Percentiles rank a stretch among this genome's conserved stretches.
Conservation (phyloP, 1,284 basidiomycete species). For the Schizophyllum commune region DNA sequence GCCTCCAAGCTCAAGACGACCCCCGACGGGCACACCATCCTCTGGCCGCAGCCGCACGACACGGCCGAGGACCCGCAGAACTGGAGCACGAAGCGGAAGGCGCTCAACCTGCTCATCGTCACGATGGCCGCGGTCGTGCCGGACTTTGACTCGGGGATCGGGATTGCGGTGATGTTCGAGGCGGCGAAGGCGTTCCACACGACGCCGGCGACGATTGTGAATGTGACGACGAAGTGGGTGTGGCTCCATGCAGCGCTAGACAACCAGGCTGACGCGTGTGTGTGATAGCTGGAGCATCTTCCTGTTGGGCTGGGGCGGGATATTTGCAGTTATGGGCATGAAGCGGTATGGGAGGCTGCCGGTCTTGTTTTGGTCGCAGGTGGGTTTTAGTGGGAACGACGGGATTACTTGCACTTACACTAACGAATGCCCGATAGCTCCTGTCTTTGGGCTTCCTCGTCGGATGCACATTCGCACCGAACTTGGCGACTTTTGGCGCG, state of each 20-base stretch:
- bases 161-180: constrained; percentile 48
- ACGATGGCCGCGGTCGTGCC: constrained; percentile 58
- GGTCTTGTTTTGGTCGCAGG: constrained; percentile 56
- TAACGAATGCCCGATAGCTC: constrained; percentile 26
- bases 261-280: constrained; percentile 30
- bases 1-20: constrained; percentile 40
- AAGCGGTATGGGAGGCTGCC: constrained; percentile 53
- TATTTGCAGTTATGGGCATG: constrained; percentile 53
- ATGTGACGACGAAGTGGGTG: constrained; percentile 40
- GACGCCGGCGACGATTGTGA: constrained; percentile 47
- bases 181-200: constrained; percentile 46
- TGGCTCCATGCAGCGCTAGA: constrained; percentile 27
- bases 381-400: too few species aligned
- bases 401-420: not conserved
- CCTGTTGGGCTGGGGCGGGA: constrained; percentile 47
- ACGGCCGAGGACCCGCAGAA: constrained; percentile 49
- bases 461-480: constrained; percentile 52
- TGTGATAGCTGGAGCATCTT: constrained; percentile 34
- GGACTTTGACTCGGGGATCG: constrained; percentile 62
- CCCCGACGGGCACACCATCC: constrained; percentile 38
- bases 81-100: constrained; percentile 30
- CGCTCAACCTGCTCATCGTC: constrained; percentile 39
- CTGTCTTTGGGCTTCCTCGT: constrained; percentile 42
- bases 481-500: constrained; percentile 47
- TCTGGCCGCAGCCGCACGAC: constrained; percentile 46